phyloP scores from a whole-genome alignment of 768 basidiomycete species.

The Boletus speciosus region DNA sequence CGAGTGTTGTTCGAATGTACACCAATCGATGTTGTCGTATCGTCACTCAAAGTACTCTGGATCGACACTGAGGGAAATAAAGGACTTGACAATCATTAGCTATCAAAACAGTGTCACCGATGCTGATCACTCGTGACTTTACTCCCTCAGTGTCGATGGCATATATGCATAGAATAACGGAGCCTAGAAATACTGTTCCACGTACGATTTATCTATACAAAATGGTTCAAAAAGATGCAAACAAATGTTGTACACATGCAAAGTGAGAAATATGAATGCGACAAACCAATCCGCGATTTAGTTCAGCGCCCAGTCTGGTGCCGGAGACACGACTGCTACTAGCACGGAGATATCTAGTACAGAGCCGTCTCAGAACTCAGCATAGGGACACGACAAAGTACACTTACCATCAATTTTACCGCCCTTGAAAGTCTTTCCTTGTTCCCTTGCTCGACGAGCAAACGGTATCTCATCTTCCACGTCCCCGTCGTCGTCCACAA shows the following conservation, averaged over 20 bases:
- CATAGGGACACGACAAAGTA: not conserved
- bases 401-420: slow-evolving; percentile 82
- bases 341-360: slow-evolving; percentile 59
- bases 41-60: not conserved
- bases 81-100: no score
- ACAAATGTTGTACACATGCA: slow-evolving; percentile 25
- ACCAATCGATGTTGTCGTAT: not conserved
- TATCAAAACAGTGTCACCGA: no score
- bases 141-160: not conserved
- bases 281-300: slow-evolving; percentile 8
- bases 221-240: slow-evolving; percentile 16
- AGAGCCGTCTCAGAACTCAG: not conserved
- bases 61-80: no score
- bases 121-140: no score
- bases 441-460: slow-evolving; percentile 71
- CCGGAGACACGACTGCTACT: slow-evolving; percentile 60
- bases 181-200: slow-evolving; percentile 10
- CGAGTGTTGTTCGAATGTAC: slow-evolving; percentile 2
- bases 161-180: slow-evolving; percentile 11
- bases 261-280: slow-evolving; percentile 9
- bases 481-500: slow-evolving; percentile 23
- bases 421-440: slow-evolving; percentile 67
- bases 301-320: slow-evolving; percentile 24
- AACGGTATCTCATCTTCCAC: slow-evolving; percentile 70
- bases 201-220: slow-evolving; percentile 28